Evolutionary conservation across 768 basidiomycete genomes (phyloP), one percentile per base, ranked within the genome.

Genomic region (Clavaria fumosa): DNA sequence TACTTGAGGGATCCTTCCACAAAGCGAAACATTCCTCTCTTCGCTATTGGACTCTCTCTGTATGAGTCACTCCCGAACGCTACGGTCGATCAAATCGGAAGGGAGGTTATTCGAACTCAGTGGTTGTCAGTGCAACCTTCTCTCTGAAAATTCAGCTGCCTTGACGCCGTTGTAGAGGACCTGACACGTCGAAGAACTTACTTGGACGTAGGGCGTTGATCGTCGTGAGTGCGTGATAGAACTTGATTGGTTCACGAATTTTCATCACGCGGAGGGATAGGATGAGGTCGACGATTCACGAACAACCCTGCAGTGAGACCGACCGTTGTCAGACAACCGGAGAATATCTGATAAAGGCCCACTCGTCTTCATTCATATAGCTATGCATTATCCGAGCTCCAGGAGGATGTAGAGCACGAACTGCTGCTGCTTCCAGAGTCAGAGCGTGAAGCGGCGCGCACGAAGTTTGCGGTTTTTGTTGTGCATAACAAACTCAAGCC

Each of bases 21-120:
- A 20, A 78, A 82, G 48, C 74, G 72, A 47, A 78, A 83, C 40
- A 75, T 97, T 36, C 83, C 86, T 33, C 95, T 96, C 45, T 85
- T 90, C 55, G 93, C 95, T 4, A 96, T 99, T 45, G 91, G 95
- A 2, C 72, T 99, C 22, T 91, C 89, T 4, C 67, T 99, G 3
- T 99, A 99, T 49, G 95, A 99, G 54, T 73, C 82, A 19, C 65
- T 97, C 12, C 76, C 77, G 4, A 85, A 78, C 12, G 70, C 73
- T 3, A 74, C 74, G 1, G 73, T 57, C 20, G 75, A 88, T 47
- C 71, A 78, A 53, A 68, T 89, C 35, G 84, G 84, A 34, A 69
- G 62, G 42, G 78, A 95, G 54, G 86, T 99, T 45, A 64, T 95
- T 48, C 72, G 91, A 38, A 99, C 91, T 11, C 95, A 99, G 57